phyloP scores from a whole-genome alignment of 1,284 basidiomycete species.

The Thelephora terrestris region DNA sequence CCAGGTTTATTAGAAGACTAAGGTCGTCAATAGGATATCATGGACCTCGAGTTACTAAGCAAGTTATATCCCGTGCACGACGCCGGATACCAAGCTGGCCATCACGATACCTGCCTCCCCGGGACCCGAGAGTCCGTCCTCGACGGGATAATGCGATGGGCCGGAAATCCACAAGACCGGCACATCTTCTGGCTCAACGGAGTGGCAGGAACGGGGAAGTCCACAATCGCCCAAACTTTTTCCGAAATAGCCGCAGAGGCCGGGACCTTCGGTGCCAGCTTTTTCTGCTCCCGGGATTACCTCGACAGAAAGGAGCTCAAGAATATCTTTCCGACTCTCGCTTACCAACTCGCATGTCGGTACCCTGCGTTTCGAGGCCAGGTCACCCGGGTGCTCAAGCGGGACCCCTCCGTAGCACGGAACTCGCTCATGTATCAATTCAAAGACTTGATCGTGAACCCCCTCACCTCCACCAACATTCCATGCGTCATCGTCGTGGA shows the following conservation, averaged over 20 bases:
- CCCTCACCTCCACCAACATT: neutral
- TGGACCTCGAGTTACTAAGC: neutral
- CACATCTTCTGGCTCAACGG: constrained; percentile 11
- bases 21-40: too few species aligned
- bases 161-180: neutral
- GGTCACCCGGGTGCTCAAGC: neutral
- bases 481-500: too few species aligned
- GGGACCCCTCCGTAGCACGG: neutral
- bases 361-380: neutral
- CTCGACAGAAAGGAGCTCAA: constrained; percentile 8
- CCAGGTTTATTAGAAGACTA: too few species aligned
- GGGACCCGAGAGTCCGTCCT: neutral
- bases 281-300: constrained; percentile 16
- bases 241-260: neutral
- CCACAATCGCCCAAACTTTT: constrained; percentile 8
- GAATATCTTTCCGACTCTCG: constrained; percentile 17
- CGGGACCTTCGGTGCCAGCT: constrained; percentile 14
- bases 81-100: neutral
- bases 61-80: neutral
- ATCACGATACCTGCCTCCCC: neutral
- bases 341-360: constrained; percentile 15
- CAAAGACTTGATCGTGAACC: neutral
- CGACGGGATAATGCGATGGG: neutral
- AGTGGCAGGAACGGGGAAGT: too few species aligned
- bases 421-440: neutral